Evolutionary conservation across 176 grass and related monocot genomes (phyloP), one percentile per base, ranked within the genome.

Genomic region (Phragmites australis): DNA sequence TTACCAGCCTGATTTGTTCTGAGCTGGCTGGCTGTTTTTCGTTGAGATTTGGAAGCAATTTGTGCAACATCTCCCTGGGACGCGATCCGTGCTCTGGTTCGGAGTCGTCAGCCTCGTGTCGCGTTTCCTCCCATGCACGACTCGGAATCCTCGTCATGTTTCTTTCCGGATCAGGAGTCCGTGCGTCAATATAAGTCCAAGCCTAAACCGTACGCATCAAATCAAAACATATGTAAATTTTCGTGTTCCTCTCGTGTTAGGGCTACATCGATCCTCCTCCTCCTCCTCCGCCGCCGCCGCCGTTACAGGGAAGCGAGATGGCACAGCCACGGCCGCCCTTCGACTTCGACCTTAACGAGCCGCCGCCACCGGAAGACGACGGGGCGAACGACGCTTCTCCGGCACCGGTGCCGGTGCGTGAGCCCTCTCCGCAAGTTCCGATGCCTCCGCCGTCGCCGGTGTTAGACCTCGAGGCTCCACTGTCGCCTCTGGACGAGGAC

Each of bases 311-410:
- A 67, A 48, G 61, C 51, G 21, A 51, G 72, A 76, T 81, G 84
- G 48, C 45, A 5, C 32, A 6, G 6, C 44, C 21, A 11, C 22
- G 32, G 18, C 66, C 37, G 77, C 18, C 55, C 31, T 81, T 87
- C 62, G 77, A 81, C 34, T 70, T 84, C 44, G 83, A 71, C 65
- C 70, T 87, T 9, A 87, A 87, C 44, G 62, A 82, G 63, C 31
- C 5, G 13, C 52, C 63, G 17, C 82, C 63, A 7, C 27, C 48
- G 12, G 42, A 81, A 8, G 32, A 65, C 41, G 49, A 54, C 21
- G 16, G 5, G 27, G 56, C 26, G 25, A 53, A 0, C 15, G 64
- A 25, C 1, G 47, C 21, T 39, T 18, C 70, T 4, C 18, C 29
- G 1, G 18, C 3, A 30, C 10, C 32, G 49, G 70, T 2, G 70